Base-by-base conservation (phyloP, 2,329 filamentous ascomycete species). In the Annulohypoxylon truncatum region DNA sequence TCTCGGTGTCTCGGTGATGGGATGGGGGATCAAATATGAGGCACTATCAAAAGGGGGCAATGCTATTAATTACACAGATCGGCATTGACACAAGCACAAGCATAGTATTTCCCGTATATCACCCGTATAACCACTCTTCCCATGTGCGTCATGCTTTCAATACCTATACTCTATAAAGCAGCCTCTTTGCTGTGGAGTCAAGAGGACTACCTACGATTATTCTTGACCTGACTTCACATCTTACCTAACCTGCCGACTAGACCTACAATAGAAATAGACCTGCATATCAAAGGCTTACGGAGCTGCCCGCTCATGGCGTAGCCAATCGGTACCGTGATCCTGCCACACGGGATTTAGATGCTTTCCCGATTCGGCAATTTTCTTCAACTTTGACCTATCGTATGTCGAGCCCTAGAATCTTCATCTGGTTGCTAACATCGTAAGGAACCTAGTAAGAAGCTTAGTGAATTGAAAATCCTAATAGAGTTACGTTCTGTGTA, bases 351-450 rank as follows among this genome's bases (percentile, higher is more conserved):
- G 46, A 40, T 9, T 26, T 18, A 22, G 15, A 10, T 15, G 53
- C 47, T 69, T 72, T 48, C 70, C 71, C 12, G 46, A 71, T 70
- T 57, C 56, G 70, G 71, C 28, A 69, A 67, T 71, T 64, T 61
- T 63, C 33, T 13, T 51, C 10, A 22, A 5, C 47, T 55, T 48
- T 24, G 52, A 44, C 67, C 64, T 70, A 70, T 70, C 58, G 61
- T 51, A 15, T 60, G 58, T 57, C 54, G 60, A 63, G 46, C 24
- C 44, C 50, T 22, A 18, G 24, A 35, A 44, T 10, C 12, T 44
- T 13, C 6, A n/a, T 24, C 33, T n/a, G 7, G 33, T 13, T 46
- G 29, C 29, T 20, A 31, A 29, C 54, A 29, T 52, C n/a, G 15
- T 15, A 48, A 38, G 52, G 29, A 40, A 15, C 33, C 12, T n/a